A percentile compares a stretch with the other conserved stretches of the same genome.
Conservation (phyloP, 768 basidiomycete species). For the Kwoniella pini region DNA sequence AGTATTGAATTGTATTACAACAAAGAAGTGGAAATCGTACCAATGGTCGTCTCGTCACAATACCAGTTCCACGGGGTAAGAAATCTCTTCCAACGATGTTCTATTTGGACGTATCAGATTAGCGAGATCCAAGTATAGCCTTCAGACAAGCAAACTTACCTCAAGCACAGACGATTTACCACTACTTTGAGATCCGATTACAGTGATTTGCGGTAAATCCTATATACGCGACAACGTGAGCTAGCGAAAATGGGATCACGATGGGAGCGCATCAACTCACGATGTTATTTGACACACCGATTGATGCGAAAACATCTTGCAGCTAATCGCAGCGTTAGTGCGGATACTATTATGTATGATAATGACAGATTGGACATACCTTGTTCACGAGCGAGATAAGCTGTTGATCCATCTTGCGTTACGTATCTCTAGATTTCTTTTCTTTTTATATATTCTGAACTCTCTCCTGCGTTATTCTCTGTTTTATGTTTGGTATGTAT, state of each 20-base stretch:
- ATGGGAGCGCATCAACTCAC: conserved; percentile 27
- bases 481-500: not conserved
- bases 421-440: not conserved
- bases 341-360: not conserved
- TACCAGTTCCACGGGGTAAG: conserved; percentile 96
- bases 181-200: conserved; percentile 57
- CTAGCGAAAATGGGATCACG: not conserved
- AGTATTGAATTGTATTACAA: not conserved
- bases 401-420: conserved; percentile 53
- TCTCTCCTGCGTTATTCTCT: not conserved
- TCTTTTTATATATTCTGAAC: not conserved
- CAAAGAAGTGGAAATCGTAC: conserved; percentile 58
- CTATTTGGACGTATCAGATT: conserved; percentile 55
- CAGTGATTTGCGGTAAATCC: conserved; percentile 58
- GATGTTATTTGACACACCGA: conserved; percentile 53
- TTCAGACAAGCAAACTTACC: conserved; percentile 52
- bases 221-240: no score
- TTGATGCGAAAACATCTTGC: conserved; percentile 55
- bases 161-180: conserved; percentile 58
- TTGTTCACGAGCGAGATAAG: conserved; percentile 57
- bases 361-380: conserved; percentile 32
- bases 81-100: conserved; percentile 99
- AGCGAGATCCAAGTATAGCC: not conserved
- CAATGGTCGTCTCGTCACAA: conserved; percentile 94
- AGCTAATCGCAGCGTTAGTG: conserved; percentile 34